phyloP scores from a whole-genome alignment of 495 filamentous ascomycete species.

The Cenococcum geophilum region DNA sequence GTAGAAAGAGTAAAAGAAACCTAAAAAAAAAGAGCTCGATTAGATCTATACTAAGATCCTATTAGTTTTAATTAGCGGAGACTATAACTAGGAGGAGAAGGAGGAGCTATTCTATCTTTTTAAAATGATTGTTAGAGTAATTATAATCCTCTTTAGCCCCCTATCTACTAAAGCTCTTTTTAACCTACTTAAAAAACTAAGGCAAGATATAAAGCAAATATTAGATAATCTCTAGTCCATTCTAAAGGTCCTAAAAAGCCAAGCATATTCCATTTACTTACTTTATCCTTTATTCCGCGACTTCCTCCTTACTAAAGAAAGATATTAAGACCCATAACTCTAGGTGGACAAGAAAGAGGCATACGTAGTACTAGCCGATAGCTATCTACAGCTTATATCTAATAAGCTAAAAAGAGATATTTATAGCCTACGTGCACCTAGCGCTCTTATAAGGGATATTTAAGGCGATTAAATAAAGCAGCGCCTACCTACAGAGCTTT shows the following conservation, averaged over 20 bases:
- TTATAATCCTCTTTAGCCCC: constrained; percentile 28
- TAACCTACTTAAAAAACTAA: no score
- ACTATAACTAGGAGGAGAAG: no score
- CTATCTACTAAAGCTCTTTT: constrained; percentile 33
- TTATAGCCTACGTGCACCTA: constrained; percentile 31
- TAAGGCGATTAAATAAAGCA: background rate
- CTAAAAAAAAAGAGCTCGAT: no score
- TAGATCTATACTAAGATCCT: no score
- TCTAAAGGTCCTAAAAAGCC: constrained; percentile 34
- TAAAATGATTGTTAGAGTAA: constrained; percentile 34
- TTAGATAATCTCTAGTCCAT: constrained; percentile 36
- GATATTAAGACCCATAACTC: constrained; percentile 32
- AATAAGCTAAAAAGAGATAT: constrained; percentile 36
- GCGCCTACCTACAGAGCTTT: background rate
- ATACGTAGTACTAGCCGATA: constrained; percentile 32
- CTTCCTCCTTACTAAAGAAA: constrained; percentile 37
- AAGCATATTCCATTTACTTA: constrained; percentile 32
- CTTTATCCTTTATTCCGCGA: constrained; percentile 48
- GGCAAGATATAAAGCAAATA: no score
- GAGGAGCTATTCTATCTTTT: no score
- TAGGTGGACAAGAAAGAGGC: constrained; percentile 38
- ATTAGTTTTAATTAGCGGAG: no score
- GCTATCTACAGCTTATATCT: constrained; percentile 36
- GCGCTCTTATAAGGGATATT: constrained; percentile 11
- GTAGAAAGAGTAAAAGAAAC: no score